Evolutionary conservation across 2,329 filamentous ascomycete genomes (phyloP), one percentile per base, ranked within the genome.

Genomic region (Neofusicoccum laricinum): DNA sequence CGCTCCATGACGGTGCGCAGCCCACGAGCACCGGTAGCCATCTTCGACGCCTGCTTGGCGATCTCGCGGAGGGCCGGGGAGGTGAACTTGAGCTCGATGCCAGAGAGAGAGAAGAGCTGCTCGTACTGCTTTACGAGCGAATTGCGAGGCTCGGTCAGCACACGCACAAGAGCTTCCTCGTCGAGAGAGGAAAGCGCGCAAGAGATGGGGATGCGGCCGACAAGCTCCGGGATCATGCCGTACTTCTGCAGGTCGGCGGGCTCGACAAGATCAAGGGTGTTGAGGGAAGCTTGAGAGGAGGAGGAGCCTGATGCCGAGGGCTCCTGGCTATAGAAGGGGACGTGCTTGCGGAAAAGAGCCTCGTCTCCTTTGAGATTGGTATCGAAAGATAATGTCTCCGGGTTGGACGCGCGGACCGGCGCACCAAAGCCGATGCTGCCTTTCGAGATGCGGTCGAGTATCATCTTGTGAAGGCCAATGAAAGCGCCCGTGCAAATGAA

Each of bases 401-500:
- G 67, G 72, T 77, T 72, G 66, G 76, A 80, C 17, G 84, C 78
- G 30, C 90, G 88, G 17, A 98, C 86, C 21, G 90, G 88, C 3
- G 93, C 93, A 4, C 93, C 93, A 71, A 99, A 99, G 0, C 95
- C 95, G 69, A 99, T 94, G 2, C 91, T 90, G 11, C 88, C 87
- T 72, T 90, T 92, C 12, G 92, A 90, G 49, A 98, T 89, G n/a
- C 95, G 88, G 65, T 93, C 90, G 66, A 96, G 82, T 55, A 99
- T 86, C 38, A 90, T 85, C 75, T 96, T 97, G 72, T 97, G 92
- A 1, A 98, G 82, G 2, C 93, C 94, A 40, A 96, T 91, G 74
- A 99, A 99, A 17, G 95, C 95, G 17, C 95, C 95, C 12, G 93
- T 96, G 75, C 95, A 97, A 46, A 99, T 93, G 78, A 99, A 99